phyloP scores from a whole-genome alignment of 2,329 filamentous ascomycete genomes.

The Fusarium globosum region DNA sequence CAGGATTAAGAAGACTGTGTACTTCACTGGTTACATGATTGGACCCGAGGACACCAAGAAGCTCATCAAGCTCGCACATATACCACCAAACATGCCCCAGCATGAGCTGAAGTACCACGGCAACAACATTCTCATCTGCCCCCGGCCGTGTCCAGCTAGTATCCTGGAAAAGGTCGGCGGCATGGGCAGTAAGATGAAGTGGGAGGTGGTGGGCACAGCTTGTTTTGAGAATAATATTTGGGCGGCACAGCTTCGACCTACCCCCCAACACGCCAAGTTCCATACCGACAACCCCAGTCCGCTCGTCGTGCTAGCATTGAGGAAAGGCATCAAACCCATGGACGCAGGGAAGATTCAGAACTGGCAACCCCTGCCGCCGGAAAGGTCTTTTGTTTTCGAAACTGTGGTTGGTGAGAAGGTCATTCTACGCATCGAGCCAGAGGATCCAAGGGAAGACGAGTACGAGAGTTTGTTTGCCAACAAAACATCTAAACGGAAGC shows the following conservation, averaged over 20 bases:
- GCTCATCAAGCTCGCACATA: slow-evolving; percentile 75
- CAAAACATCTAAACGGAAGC: slow-evolving; percentile 69
- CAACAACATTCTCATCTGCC: slow-evolving; percentile 91
- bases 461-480: slow-evolving; percentile 72
- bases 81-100: slow-evolving; percentile 71
- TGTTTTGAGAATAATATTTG: slow-evolving; percentile 84
- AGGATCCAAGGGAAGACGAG: slow-evolving; percentile 70
- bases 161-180: slow-evolving; percentile 88
- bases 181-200: slow-evolving; percentile 83
- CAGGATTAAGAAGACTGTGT: slow-evolving; percentile 85
- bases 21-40: slow-evolving; percentile 94
- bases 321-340: slow-evolving; percentile 78
- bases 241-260: slow-evolving; percentile 83
- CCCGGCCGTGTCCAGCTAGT: slow-evolving; percentile 75
- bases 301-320: slow-evolving; percentile 83
- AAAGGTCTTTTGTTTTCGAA: slow-evolving; percentile 81
- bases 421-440: slow-evolving; percentile 81
- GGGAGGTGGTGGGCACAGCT: slow-evolving; percentile 83
- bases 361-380: slow-evolving; percentile 80
- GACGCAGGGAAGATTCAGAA: slow-evolving; percentile 85
- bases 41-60: slow-evolving; percentile 75
- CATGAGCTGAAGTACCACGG: slow-evolving; percentile 83
- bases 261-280: slow-evolving; percentile 72
- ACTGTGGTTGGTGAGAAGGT: slow-evolving; percentile 89
- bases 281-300: slow-evolving; percentile 85